phyloP scores from a whole-genome alignment of 352 stramenopile species.

The Globisporangium paroecandrum region DNA sequence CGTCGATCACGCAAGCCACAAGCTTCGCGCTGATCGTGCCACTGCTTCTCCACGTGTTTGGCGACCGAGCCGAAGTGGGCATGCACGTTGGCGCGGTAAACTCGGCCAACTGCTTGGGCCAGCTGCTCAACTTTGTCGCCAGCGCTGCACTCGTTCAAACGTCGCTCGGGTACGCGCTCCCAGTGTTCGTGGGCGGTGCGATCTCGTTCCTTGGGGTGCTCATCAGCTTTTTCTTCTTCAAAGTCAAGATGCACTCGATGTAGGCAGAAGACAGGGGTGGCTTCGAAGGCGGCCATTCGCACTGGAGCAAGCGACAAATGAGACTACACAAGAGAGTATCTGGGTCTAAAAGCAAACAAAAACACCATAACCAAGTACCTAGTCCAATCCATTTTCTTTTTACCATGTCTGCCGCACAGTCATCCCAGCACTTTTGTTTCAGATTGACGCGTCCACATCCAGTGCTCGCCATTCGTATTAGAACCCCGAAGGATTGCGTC shows the following conservation, averaged over 20 bases:
- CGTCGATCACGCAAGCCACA: slow-evolving; percentile 37
- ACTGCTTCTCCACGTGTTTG: slow-evolving; percentile 45
- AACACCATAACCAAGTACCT: neutral
- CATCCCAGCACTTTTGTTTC: too few species aligned
- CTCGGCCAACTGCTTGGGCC: slow-evolving; percentile 45
- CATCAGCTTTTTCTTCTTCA: slow-evolving; percentile 53
- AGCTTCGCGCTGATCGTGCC: slow-evolving; percentile 50
- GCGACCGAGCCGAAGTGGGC: slow-evolving; percentile 33
- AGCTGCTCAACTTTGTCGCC: slow-evolving; percentile 51
- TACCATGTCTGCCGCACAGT: neutral
- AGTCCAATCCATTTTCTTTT: neutral
- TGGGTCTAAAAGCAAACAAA: neutral
- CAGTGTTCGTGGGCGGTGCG: slow-evolving; percentile 25
- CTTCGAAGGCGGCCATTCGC: neutral
- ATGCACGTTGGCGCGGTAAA: slow-evolving; percentile 55
- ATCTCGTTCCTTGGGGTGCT: slow-evolving; percentile 63
- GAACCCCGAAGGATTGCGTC: slow-evolving; percentile 10
- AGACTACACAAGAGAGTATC: neutral
- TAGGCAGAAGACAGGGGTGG: slow-evolving; percentile 16
- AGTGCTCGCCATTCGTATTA: slow-evolving; percentile 16
- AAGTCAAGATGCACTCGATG: slow-evolving; percentile 79
- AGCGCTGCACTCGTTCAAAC: slow-evolving; percentile 34
- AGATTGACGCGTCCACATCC: neutral
- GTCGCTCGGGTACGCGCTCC: slow-evolving; percentile 23
- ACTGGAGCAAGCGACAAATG: neutral